A percentile compares a stretch with the other conserved stretches of the same genome.
Conservation (phyloP, 306 rosid species). For the Albizia julibrissin region DNA sequence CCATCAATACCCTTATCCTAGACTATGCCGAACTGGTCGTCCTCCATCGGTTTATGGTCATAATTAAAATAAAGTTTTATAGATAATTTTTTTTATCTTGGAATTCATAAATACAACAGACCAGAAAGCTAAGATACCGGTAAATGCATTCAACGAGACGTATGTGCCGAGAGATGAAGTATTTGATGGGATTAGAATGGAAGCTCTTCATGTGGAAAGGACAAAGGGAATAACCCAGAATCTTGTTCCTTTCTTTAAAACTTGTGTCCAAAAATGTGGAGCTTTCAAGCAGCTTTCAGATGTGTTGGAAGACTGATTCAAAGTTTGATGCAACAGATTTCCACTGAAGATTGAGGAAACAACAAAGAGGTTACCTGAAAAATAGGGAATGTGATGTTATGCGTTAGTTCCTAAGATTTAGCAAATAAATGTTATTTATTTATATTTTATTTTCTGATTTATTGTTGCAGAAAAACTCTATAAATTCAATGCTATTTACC, state of each 20-base stretch:
- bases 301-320: no score
- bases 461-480: no score
- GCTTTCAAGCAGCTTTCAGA: slow-evolving; percentile 37
- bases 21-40: slow-evolving; percentile 49
- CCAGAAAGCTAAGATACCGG: slow-evolving; percentile 22
- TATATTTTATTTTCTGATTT: no score
- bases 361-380: no score
- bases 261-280: slow-evolving; percentile 25
- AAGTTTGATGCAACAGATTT: no score
- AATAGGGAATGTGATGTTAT: no score
- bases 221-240: slow-evolving; percentile 37
- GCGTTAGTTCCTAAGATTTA: no score
- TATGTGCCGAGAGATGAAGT: slow-evolving; percentile 49
- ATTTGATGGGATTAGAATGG: background rate
- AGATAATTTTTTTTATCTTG: background rate
- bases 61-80: no score
- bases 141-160: background rate
- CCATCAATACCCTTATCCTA: slow-evolving; percentile 30
- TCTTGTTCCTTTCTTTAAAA: slow-evolving; percentile 33
- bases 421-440: no score
- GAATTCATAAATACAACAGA: slow-evolving; percentile 11
- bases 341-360: no score
- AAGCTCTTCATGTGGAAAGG: slow-evolving; percentile 35
- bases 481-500: no score
- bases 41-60: slow-evolving; percentile 14